Percentiles rank a stretch among this genome's conserved stretches.
Conservation (phyloP, 768 basidiomycete species). For the Rhizopogon sp. region DNA sequence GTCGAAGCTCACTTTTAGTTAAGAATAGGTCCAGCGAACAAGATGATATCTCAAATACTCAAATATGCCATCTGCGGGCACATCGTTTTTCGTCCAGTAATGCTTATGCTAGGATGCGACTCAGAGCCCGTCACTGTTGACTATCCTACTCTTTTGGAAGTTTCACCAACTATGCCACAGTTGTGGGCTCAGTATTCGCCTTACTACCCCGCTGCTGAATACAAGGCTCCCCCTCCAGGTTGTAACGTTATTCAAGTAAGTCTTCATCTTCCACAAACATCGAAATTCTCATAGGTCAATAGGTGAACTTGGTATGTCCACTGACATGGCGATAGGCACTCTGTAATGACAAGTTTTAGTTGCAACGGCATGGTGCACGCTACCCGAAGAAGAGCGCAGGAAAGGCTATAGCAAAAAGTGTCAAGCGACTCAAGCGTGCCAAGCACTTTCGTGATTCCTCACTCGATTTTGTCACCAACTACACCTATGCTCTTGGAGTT, state of each 20-base stretch:
- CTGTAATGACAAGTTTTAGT: conserved; percentile 29
- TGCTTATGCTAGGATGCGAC: too few species aligned
- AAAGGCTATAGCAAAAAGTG: conserved; percentile 35
- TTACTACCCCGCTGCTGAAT: conserved; percentile 44
- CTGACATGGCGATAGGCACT: neutral
- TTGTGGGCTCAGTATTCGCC: conserved; percentile 64
- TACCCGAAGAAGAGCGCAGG: conserved; percentile 53
- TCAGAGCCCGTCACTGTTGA: too few species aligned
- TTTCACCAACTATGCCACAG: conserved; percentile 15
- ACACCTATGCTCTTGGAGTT: conserved; percentile 45
- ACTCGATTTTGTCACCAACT: conserved; percentile 49
- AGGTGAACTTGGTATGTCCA: conserved; percentile 14
- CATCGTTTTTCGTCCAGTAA: too few species aligned
- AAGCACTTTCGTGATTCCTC: conserved; percentile 35
- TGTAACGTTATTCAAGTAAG: conserved; percentile 57
- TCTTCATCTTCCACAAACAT: neutral
- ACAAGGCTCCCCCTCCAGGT: conserved; percentile 38
- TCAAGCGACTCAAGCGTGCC: conserved; percentile 50
- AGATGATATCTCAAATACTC: too few species aligned
- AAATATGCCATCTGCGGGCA: too few species aligned
- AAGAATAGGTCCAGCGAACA: too few species aligned
- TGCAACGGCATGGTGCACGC: conserved; percentile 76
- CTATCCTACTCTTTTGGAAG: neutral
- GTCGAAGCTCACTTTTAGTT: too few species aligned
- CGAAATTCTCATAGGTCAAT: neutral